A percentile compares a stretch with the other conserved stretches of the same genome.
phyloP scores from a whole-genome alignment of 768 basidiomycete species.

The Lepiota venenata region DNA sequence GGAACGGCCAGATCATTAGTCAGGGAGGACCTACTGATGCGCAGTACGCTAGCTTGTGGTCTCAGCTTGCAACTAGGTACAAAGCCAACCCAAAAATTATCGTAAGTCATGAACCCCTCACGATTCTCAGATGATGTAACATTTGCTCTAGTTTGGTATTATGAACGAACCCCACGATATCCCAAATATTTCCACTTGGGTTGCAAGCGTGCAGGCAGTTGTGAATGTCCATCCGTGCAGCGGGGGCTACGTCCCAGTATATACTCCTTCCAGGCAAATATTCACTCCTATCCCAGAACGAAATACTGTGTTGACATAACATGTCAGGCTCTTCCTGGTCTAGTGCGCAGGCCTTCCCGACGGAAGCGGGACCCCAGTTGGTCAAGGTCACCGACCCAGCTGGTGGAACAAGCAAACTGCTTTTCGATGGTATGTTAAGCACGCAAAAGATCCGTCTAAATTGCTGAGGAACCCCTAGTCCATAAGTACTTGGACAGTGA shows the following conservation, averaged over 20 bases:
- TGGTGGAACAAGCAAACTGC: conserved; percentile 37
- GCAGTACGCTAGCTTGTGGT: conserved; percentile 51
- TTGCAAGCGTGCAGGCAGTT: conserved; percentile 44
- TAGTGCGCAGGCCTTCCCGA: conserved; percentile 30
- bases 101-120: conserved; percentile 27
- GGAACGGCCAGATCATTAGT: conserved; percentile 52
- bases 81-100: conserved; percentile 35
- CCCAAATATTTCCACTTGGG: conserved; percentile 41
- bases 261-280: conserved; percentile 53
- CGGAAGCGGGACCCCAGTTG: conserved; percentile 44
- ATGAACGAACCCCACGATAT: conserved; percentile 67
- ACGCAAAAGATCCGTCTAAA: neutral
- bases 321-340: conserved; percentile 25
- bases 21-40: conserved; percentile 56
- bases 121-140: neutral
- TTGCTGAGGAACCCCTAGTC: conserved; percentile 22
- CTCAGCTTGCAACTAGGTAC: conserved; percentile 47
- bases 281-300: neutral
- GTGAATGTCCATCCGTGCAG: conserved; percentile 58
- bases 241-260: conserved; percentile 50
- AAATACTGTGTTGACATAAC: neutral
- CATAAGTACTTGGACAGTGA: conserved; percentile 62
- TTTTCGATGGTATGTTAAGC: conserved; percentile 40
- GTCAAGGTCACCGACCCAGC: conserved; percentile 37
- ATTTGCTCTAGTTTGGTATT: conserved; percentile 20